Evolutionary conservation across 371 early-diverging fungal genomes (phyloP).

Genomic region (Mortierella sp.): DNA sequence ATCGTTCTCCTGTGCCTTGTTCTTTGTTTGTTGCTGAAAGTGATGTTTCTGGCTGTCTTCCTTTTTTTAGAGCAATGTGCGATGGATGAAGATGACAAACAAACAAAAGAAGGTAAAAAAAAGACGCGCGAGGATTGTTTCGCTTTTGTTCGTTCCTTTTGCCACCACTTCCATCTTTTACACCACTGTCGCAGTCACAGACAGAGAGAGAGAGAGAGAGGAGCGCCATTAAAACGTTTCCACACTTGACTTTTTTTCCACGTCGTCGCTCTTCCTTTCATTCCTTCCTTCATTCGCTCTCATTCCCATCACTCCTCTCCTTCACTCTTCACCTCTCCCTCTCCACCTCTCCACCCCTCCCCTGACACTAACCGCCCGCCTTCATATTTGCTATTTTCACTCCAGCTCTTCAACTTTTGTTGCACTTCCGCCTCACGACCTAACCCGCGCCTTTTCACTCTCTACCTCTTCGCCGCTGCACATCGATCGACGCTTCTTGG

Average conservation of each 20-base stretch:
- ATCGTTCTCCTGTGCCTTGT: neutral
- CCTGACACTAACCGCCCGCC: neutral
- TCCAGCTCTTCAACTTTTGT: neutral
- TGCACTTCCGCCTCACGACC: neutral
- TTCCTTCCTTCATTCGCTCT: neutral
- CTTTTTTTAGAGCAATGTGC: neutral
- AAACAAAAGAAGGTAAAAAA: neutral
- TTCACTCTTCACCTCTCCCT: neutral
- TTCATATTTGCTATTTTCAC: neutral
- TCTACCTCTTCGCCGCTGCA: neutral
- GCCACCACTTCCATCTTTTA: conserved; percentile 1
- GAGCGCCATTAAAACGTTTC: too few species aligned
- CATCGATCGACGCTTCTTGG: neutral
- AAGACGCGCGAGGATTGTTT: neutral
- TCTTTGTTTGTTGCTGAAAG: neutral
- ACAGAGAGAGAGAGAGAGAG: too few species aligned
- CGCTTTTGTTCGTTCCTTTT: neutral
- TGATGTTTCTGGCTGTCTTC: neutral
- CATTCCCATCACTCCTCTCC: neutral
- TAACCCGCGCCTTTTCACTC: neutral
- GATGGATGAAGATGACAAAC: neutral
- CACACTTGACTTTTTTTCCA: too few species aligned
- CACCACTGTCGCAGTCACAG: conserved; percentile 1
- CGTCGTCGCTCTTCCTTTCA: neutral
- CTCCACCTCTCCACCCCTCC: neutral